A percentile compares a stretch with the other conserved stretches of the same genome.
Evolutionary conservation across 2,329 filamentous ascomycete species (phyloP).

Genomic region (Zymoseptoria crescenta): DNA sequence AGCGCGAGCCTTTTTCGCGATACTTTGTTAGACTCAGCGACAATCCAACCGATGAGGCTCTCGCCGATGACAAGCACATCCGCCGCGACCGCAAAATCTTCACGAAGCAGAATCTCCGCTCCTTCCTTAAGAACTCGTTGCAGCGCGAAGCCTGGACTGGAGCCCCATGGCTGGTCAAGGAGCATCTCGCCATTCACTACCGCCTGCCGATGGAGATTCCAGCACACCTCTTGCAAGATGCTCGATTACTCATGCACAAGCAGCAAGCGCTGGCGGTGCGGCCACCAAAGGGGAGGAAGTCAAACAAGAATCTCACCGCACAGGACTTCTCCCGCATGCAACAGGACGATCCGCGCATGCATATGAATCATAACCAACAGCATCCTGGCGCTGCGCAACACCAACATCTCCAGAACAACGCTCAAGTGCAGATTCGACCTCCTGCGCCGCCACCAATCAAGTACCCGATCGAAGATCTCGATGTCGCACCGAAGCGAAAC

Average conservation of each 20-base stretch:
- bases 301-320: constrained; percentile 13
- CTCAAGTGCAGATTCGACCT: constrained; percentile 31
- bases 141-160: constrained; percentile 86
- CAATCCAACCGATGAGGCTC: constrained; percentile 57
- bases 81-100: constrained; percentile 84
- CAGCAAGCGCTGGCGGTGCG: constrained; percentile 21
- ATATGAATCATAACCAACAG: constrained; percentile 13
- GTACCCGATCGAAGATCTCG: constrained; percentile 91
- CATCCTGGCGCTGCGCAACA: constrained; percentile 38
- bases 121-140: constrained; percentile 94
- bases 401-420: constrained; percentile 28
- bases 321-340: constrained; percentile 17
- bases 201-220: constrained; percentile 84
- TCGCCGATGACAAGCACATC: constrained; percentile 75
- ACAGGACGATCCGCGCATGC: constrained; percentile 14
- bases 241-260: constrained; percentile 42
- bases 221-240: constrained; percentile 71
- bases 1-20: constrained; percentile 60
- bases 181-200: constrained; percentile 72
- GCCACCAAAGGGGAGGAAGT: constrained; percentile 18
- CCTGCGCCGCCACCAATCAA: constrained; percentile 71
- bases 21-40: constrained; percentile 74
- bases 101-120: constrained; percentile 86
- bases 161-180: constrained; percentile 93
- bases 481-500: constrained; percentile 61